Conservation (phyloP, 139 green algal genomes). For the Closterium sp. region DNA sequence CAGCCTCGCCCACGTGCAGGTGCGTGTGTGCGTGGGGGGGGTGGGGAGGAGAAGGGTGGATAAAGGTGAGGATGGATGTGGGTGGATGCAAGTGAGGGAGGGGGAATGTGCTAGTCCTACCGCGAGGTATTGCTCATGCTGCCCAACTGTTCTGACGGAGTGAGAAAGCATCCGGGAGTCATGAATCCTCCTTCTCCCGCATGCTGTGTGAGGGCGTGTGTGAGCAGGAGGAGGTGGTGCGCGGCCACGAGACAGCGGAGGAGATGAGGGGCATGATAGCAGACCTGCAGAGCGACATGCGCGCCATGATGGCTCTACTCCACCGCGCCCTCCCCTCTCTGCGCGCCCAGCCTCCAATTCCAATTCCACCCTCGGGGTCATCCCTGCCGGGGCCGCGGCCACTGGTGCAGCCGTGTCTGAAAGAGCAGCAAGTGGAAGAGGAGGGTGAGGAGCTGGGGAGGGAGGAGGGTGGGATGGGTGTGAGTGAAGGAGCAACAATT, state of each 20-base stretch:
- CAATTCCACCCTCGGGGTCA: not conserved
- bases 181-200: too few relatives aligned
- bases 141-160: too few relatives aligned
- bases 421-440: not conserved
- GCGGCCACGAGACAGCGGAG: not conserved
- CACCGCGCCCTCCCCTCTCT: not conserved
- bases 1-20: not conserved
- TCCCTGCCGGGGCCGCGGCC: too few relatives aligned
- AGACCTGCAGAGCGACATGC: not conserved
- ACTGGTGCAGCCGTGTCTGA: not conserved
- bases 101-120: too few relatives aligned
- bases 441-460: not conserved
- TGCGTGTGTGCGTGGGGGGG: too few relatives aligned
- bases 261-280: not conserved
- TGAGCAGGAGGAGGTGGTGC: not conserved
- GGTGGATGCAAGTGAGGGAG: too few relatives aligned
- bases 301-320: not conserved
- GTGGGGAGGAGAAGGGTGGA: too few relatives aligned
- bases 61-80: too few relatives aligned
- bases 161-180: too few relatives aligned
- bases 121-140: too few relatives aligned
- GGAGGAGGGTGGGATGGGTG: not conserved
- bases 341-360: not conserved
- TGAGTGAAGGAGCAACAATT: not conserved
- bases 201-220: not conserved